These are phyloP conservation scores for Lactarius quietus DNA, from an alignment of 768 basidiomycete genomes.

Conservation along the genomic window DNA sequence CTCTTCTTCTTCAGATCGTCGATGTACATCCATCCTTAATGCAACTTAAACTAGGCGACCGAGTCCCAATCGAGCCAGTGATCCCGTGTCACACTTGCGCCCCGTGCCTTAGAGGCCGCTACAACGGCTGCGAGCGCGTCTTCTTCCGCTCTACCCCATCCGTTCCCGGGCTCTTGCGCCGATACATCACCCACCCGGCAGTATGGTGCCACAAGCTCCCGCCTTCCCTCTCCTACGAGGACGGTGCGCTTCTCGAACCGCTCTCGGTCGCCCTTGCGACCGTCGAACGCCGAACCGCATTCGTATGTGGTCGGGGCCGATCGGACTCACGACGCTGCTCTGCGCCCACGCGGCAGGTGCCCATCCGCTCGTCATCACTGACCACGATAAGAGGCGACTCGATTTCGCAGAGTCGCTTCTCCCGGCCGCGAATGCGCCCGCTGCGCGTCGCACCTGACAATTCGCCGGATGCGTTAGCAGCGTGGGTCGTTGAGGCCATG, in stretches of 20 bases:
- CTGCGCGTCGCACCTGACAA: constrained; percentile 49
- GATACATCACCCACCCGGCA: constrained; percentile 24
- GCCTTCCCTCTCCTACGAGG: constrained; percentile 58
- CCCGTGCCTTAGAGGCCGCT: constrained; percentile 58
- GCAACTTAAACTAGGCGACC: constrained; percentile 43
- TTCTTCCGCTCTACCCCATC: constrained; percentile 73
- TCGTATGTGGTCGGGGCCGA: constrained; percentile 67
- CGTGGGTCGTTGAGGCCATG: constrained; percentile 49
- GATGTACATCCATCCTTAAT: constrained; percentile 18
- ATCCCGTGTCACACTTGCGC: constrained; percentile 65
- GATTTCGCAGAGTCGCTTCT: constrained; percentile 61
- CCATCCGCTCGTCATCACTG: constrained; percentile 66
- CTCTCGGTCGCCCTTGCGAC: constrained; percentile 65
- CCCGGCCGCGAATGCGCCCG: constrained; percentile 42
- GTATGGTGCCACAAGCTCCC: constrained; percentile 57
- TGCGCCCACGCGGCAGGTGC: constrained; percentile 66
- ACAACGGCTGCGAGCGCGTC: constrained; percentile 52
- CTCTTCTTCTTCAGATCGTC: not conserved
- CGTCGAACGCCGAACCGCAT: constrained; percentile 56
- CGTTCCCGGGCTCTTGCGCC: constrained; percentile 34
- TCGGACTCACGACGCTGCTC: constrained; percentile 58
- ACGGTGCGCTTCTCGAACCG: constrained; percentile 66
- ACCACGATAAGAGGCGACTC: constrained; percentile 59
- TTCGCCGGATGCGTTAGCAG: constrained; percentile 49
- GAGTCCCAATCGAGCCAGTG: constrained; percentile 68